phyloP scores from a whole-genome alignment of 805 yeast species.

The Pichia heedii region DNA sequence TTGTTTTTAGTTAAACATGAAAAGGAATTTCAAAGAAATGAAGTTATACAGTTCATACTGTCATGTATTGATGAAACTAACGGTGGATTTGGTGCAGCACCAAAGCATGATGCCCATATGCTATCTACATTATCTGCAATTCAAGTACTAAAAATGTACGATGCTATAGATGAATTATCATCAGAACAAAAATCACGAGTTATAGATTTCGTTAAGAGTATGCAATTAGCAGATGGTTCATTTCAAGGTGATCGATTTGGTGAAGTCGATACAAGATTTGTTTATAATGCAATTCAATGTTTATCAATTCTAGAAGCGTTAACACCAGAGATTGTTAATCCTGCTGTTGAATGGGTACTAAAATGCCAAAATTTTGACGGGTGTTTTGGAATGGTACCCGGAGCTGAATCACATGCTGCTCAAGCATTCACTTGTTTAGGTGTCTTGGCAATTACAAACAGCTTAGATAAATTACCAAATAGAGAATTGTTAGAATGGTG shows the following conservation, averaged over 20 bases:
- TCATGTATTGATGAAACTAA: conserved; percentile 47
- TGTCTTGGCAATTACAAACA: conserved; percentile 58
- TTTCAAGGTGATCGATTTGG: conserved; percentile 89
- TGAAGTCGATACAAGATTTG: conserved; percentile 87
- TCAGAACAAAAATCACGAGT: conserved; percentile 21
- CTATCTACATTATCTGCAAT: conserved; percentile 79
- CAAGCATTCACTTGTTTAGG: conserved; percentile 84
- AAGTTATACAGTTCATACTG: conserved; percentile 59
- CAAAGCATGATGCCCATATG: conserved; percentile 82
- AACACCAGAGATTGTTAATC: conserved; percentile 35
- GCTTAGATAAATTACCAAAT: conserved; percentile 39
- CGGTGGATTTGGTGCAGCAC: conserved; percentile 89
- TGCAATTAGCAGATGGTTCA: conserved; percentile 59
- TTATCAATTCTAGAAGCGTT: conserved; percentile 61
- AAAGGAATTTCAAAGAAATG: conserved; percentile 49
- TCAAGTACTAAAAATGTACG: conserved; percentile 66
- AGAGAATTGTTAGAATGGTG: conserved; percentile 60
- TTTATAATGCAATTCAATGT: conserved; percentile 70
- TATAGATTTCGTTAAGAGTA: conserved; percentile 30
- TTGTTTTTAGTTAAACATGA: conserved; percentile 48
- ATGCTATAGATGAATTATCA: conserved; percentile 39
- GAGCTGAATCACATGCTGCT: conserved; percentile 93
- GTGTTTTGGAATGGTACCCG: conserved; percentile 88
- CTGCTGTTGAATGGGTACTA: conserved; percentile 57
- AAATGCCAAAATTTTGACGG: conserved; percentile 89